A percentile compares a stretch with the other conserved stretches of the same genome.
These are phyloP conservation scores for Microstegium vimineum DNA, from an alignment of 176 grass and related monocot species.

Conservation along the genomic window DNA sequence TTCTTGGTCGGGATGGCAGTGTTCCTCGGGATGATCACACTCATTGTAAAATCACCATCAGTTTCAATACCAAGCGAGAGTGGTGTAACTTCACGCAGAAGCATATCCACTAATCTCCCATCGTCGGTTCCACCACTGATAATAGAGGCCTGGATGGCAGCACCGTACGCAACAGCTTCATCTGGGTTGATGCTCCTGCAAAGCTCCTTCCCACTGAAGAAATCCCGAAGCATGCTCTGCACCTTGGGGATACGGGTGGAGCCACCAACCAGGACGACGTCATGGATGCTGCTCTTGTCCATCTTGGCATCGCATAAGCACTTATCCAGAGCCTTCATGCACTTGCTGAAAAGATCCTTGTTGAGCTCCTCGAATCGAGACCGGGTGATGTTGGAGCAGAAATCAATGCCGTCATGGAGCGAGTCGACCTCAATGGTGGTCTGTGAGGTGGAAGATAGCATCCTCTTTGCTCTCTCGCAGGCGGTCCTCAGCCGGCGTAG, in stretches of 20 bases:
- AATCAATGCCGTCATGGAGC: constrained; percentile 31
- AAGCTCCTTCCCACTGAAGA: constrained; percentile 51
- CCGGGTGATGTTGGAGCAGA: constrained; percentile 26
- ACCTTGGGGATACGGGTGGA: constrained; percentile 56
- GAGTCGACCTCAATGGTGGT: constrained; percentile 48
- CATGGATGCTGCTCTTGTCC: constrained; percentile 38
- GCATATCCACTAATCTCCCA: not conserved
- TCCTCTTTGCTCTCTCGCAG: constrained; percentile 59
- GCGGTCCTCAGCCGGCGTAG: constrained; percentile 29
- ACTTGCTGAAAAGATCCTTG: constrained; percentile 42
- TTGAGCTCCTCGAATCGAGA: constrained; percentile 44
- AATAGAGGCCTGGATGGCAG: constrained; percentile 42
- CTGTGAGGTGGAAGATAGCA: constrained; percentile 28
- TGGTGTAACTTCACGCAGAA: constrained; percentile 33
- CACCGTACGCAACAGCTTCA: constrained; percentile 49
- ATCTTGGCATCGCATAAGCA: constrained; percentile 48
- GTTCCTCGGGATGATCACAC: constrained; percentile 37
- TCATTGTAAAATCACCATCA: not conserved
- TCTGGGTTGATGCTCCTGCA: constrained; percentile 49
- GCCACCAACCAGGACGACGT: constrained; percentile 49
- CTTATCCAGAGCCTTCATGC: constrained; percentile 33
- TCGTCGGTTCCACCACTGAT: constrained; percentile 10
- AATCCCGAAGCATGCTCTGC: constrained; percentile 24
- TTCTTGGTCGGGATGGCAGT: constrained; percentile 35
- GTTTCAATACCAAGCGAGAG: constrained; percentile 46